phyloP scores from a whole-genome alignment of 305 asterid species.

The Fraxinus xanthoxyloides region DNA sequence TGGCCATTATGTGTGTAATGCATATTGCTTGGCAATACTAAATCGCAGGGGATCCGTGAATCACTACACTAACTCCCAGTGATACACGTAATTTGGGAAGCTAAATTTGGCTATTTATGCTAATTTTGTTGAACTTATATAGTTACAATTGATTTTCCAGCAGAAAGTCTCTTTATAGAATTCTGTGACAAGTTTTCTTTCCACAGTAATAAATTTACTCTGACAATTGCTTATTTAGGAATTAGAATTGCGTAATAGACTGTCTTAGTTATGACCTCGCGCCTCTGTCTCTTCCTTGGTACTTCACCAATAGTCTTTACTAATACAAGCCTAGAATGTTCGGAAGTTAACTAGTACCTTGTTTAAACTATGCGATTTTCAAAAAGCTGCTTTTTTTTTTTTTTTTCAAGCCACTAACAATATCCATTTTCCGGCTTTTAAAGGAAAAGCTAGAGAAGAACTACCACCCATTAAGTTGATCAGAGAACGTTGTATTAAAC shows the following conservation, averaged over 20 bases:
- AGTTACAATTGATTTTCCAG: not conserved
- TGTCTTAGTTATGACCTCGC: not conserved
- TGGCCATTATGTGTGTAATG: not conserved
- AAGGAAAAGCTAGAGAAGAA: constrained; percentile 71
- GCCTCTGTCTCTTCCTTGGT: not conserved
- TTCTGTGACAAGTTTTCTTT: not conserved
- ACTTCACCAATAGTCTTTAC: not conserved
- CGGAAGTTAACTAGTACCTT: not conserved
- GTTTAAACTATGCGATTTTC: not conserved
- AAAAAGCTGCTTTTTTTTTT: not conserved
- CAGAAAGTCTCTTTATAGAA: not conserved
- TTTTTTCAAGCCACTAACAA: not conserved
- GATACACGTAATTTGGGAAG: not conserved
- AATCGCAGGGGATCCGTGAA: not conserved
- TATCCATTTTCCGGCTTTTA: constrained; percentile 4
- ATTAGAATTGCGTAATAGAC: not conserved
- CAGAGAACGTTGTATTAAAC: constrained; percentile 75
- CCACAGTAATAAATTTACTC: not conserved
- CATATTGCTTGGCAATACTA: not conserved
- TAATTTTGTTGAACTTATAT: not conserved
- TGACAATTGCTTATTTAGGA: not conserved
- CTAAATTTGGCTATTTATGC: not conserved
- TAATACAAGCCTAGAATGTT: not conserved
- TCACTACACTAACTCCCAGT: not conserved
- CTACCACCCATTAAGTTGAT: constrained; percentile 58